Evolutionary conservation across 1,139 yeast genomes (phyloP).

Genomic region (Candida sp.): DNA sequence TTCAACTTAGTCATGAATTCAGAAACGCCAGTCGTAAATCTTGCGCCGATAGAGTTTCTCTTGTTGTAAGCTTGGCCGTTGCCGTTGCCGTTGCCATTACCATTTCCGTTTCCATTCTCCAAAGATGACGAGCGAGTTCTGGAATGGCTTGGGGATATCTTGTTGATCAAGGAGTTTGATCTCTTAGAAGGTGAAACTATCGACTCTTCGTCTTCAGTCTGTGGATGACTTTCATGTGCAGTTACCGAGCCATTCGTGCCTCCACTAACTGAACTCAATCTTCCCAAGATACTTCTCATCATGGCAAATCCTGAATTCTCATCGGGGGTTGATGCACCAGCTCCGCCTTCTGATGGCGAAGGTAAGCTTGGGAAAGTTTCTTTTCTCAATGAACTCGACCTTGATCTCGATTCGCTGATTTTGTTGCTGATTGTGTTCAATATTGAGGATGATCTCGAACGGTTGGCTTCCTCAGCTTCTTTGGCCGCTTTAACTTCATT

Average conservation of each 20-base stretch:
- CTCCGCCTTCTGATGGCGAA: conserved; percentile 18
- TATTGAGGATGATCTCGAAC: conserved; percentile 46
- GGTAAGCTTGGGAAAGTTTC: conserved; percentile 32
- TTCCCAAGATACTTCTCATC: conserved; percentile 41
- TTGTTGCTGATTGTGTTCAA: conserved; percentile 39
- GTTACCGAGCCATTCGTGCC: neutral
- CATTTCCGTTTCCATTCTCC: conserved; percentile 18
- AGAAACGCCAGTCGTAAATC: conserved; percentile 41
- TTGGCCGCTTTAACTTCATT: conserved; percentile 21
- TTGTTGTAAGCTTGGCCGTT: conserved; percentile 21
- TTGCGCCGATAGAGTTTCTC: conserved; percentile 42
- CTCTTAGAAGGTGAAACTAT: conserved; percentile 21
- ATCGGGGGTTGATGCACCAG: conserved; percentile 14
- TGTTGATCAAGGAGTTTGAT: conserved; percentile 30
- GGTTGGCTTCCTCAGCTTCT: conserved; percentile 16
- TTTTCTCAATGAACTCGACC: conserved; percentile 35
- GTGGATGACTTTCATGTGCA: neutral
- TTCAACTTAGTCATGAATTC: conserved; percentile 50
- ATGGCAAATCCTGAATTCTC: conserved; percentile 27
- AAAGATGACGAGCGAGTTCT: conserved; percentile 45
- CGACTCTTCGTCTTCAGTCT: conserved; percentile 3
- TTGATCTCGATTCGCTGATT: conserved; percentile 36
- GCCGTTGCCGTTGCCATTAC: neutral
- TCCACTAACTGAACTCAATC: conserved; percentile 30
- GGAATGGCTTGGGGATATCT: conserved; percentile 37